A percentile compares a stretch with the other conserved stretches of the same genome.
Evolutionary conservation across 1,284 basidiomycete genomes (phyloP).

Genomic region (Ustilago esculenta): DNA sequence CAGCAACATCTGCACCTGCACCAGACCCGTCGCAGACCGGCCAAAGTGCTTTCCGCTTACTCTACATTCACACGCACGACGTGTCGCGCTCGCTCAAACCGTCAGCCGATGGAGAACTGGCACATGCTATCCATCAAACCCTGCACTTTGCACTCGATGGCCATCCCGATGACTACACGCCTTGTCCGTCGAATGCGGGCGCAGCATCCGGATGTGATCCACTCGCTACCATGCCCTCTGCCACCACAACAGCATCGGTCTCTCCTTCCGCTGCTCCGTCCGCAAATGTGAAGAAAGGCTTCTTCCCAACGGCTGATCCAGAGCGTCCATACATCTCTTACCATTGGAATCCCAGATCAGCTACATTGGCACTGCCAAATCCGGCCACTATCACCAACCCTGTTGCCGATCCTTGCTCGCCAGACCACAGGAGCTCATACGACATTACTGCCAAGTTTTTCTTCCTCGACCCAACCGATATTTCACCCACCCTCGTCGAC

Average conservation of each 20-base stretch:
- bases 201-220: slow-evolving; percentile 28
- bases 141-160: slow-evolving; percentile 62
- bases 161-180: slow-evolving; percentile 52
- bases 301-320: slow-evolving; percentile 38
- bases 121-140: slow-evolving; percentile 61
- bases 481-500: slow-evolving; percentile 33
- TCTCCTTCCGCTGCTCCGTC: slow-evolving; percentile 5
- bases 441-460: slow-evolving; percentile 64
- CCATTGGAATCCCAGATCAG: slow-evolving; percentile 22
- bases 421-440: slow-evolving; percentile 46
- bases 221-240: slow-evolving; percentile 34
- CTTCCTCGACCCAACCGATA: slow-evolving; percentile 39
- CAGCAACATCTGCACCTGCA: slow-evolving; percentile 4
- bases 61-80: slow-evolving; percentile 60
- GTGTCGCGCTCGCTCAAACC: slow-evolving; percentile 57
- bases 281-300: slow-evolving; percentile 37
- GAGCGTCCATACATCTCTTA: slow-evolving; percentile 57
- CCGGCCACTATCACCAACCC: slow-evolving; percentile 54
- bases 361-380: slow-evolving; percentile 48
- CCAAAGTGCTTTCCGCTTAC: slow-evolving; percentile 17
- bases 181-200: slow-evolving; percentile 16
- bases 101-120: slow-evolving; percentile 56
- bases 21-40: neutral
- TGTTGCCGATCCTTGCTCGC: slow-evolving; percentile 51
- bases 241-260: slow-evolving; percentile 1